A percentile compares a stretch with the other conserved stretches of the same genome.
Conservation (phyloP, 2,329 filamentous ascomycete species). For the Hymenoscyphus salicellus region DNA sequence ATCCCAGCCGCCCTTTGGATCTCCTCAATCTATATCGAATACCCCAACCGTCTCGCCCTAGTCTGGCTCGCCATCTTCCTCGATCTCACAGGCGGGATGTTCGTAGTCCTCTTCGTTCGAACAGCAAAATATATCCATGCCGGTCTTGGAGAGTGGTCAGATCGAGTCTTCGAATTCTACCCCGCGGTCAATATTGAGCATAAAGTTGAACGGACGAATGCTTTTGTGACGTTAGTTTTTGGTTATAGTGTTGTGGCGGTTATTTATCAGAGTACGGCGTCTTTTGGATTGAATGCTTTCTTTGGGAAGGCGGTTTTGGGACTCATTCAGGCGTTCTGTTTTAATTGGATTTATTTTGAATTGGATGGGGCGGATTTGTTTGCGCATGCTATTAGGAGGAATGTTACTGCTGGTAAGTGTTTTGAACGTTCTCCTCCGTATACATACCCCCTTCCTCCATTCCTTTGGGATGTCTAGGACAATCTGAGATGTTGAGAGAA, state of each 20-base stretch:
- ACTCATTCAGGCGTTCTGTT: conserved; percentile 55
- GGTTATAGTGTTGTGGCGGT: conserved; percentile 62
- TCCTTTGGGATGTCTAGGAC: no score
- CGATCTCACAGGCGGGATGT: conserved; percentile 49
- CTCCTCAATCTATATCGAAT: conserved; percentile 53
- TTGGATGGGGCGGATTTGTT: conserved; percentile 56
- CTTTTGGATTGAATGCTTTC: conserved; percentile 54
- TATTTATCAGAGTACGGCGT: conserved; percentile 54
- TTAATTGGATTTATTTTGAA: conserved; percentile 65
- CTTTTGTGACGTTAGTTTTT: conserved; percentile 63
- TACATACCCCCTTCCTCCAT: no score
- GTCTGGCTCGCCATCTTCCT: conserved; percentile 55
- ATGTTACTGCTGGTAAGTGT: conserved; percentile 42
- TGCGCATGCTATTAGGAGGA: conserved; percentile 59
- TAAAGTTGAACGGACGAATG: conserved; percentile 60
- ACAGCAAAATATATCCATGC: conserved; percentile 32
- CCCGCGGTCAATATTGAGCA: conserved; percentile 66
- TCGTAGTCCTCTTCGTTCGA: conserved; percentile 43
- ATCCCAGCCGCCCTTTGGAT: conserved; percentile 58
- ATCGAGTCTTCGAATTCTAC: conserved; percentile 53
- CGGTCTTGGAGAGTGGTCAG: conserved; percentile 21
- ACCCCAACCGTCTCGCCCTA: conserved; percentile 52
- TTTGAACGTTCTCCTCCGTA: no score
- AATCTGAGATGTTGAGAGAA: no score
- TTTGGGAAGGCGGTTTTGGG: conserved; percentile 61